Evolutionary conservation across 352 stramenopile genomes (phyloP).

Genomic region (Aphanomyces astaci): DNA sequence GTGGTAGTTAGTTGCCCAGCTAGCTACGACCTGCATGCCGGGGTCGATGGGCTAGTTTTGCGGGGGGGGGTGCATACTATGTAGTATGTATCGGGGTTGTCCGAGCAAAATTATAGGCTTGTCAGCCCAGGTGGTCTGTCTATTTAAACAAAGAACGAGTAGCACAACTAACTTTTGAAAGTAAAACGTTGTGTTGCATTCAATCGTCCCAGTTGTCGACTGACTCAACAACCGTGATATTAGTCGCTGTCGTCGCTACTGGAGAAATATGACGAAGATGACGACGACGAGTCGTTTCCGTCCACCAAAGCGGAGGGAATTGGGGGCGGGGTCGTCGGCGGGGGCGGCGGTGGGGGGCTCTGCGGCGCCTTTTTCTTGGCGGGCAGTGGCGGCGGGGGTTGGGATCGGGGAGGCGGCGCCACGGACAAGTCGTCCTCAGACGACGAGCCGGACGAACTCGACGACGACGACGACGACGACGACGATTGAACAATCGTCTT

Average conservation of each 20-base stretch:
- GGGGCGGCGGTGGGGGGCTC: not conserved
- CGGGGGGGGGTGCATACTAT: too few relatives aligned
- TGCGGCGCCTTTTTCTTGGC: not conserved
- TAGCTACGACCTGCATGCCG: too few relatives aligned
- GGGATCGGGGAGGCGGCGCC: not conserved
- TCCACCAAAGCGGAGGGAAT: conserved; percentile 21
- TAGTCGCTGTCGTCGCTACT: conserved; percentile 29
- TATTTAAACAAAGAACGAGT: too few relatives aligned
- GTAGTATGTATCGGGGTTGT: too few relatives aligned
- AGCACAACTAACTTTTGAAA: too few relatives aligned
- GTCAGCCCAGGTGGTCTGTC: too few relatives aligned
- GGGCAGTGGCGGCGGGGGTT: not conserved
- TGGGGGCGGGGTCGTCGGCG: not conserved
- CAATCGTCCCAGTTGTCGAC: too few relatives aligned
- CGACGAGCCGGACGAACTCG: not conserved
- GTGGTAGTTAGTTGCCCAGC: conserved; percentile 40
- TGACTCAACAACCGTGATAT: too few relatives aligned
- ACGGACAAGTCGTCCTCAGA: not conserved
- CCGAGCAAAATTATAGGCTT: too few relatives aligned
- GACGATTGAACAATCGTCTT: not conserved
- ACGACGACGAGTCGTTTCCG: conserved; percentile 45
- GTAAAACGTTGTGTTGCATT: too few relatives aligned
- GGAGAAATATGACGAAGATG: conserved; percentile 72
- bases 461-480: not conserved
- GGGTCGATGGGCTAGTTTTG: too few relatives aligned